Evolutionary conservation across 208 protist genomes (phyloP), one percentile per base, ranked within the genome.

Genomic region (Acanthamoeba lenticulata): DNA sequence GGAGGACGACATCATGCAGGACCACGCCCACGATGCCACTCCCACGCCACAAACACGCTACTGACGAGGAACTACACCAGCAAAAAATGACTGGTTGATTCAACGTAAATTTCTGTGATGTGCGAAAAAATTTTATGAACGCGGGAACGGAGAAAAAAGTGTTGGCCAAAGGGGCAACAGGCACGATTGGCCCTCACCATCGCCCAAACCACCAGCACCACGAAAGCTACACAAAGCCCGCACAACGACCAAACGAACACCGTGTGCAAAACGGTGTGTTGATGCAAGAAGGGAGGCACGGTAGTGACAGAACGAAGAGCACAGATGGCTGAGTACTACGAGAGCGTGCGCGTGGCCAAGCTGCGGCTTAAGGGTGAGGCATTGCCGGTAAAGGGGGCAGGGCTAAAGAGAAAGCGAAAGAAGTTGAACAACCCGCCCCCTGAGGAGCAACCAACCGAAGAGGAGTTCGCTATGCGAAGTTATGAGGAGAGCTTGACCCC

Each of bases 401-500:
- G 60, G 15, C 60, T 29, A 6, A 67, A 67, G 60, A 67, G 60
- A 29, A 67, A 67, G 60, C 60, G 60, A 67, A 17, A 19, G n/a
- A 32, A 36, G 29, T 0, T 67, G 9, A 67, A 6, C 60, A 36
- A 21, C 52, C 52, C 52, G 52, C 27, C 60, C n/a, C 6, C 27
- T 0, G 29, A 65, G n/a, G 57, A 67, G 5, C n/a, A 67, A 24
- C 29, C 60, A 3, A 67, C 60, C 7, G 38, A 7, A n/a, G 29
- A 2, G 3, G 24, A 69, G 32, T 15, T 27, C 6, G 60, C 19
- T 1, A 38, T 77, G 77, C 77, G 44, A n/a, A 47, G 77, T 27
- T 86, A 86, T 27, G 77, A 86, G 29, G 77, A 86, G 17, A 29
- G 13, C n/a, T 29, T 86, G 29, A 86, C 77, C 0, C 77, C 77